Evolutionary conservation across 306 rosid species (phyloP).

Genomic region (Fragaria iinumae): DNA sequence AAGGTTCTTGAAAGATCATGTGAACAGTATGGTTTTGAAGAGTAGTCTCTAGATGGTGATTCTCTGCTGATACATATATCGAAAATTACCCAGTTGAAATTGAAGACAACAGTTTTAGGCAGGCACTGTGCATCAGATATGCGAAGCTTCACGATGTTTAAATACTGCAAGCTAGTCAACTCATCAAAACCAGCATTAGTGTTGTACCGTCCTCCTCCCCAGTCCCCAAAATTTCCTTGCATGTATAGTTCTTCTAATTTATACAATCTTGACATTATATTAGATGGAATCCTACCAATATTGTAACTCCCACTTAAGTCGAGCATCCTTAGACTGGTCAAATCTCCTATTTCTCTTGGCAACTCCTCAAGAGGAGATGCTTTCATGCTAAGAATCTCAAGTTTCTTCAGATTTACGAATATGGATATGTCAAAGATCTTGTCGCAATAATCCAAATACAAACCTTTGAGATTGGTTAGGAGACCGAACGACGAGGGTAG

Average conservation of each 20-base stretch:
- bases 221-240: neutral
- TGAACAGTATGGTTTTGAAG: neutral
- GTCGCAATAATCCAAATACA: conserved; percentile 15
- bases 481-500: neutral
- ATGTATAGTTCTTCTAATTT: neutral
- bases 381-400: conserved; percentile 19
- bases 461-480: neutral
- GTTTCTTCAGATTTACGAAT: neutral
- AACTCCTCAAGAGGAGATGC: neutral
- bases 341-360: neutral
- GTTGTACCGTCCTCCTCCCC: neutral
- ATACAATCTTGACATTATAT: neutral
- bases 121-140: neutral
- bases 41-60: neutral
- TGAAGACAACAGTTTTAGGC: neutral
- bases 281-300: neutral
- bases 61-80: conserved; percentile 1
- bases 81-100: neutral
- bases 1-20: neutral
- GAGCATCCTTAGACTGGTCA: conserved; percentile 2
- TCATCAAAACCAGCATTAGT: neutral
- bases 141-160: neutral
- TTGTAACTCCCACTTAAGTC: neutral
- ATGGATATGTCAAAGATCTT: neutral
- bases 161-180: neutral